A percentile compares a stretch with the other conserved stretches of the same genome.
Conservation (phyloP, 805 yeast genomes). For the Pichia pseudocactophila region DNA sequence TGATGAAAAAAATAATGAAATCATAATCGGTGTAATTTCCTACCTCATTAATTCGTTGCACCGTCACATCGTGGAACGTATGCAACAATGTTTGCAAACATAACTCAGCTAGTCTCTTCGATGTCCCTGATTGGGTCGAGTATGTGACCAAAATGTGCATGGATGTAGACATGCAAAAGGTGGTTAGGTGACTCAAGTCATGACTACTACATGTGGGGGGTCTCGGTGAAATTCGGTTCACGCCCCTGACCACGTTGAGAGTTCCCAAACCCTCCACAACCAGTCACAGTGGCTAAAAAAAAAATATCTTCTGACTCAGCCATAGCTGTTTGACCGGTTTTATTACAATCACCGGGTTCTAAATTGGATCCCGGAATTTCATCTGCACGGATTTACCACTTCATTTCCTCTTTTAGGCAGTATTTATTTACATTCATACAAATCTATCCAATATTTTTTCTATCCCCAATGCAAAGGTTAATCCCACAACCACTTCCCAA, state of each 20-base stretch:
- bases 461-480: conserved; percentile 44
- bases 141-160: conserved; percentile 43
- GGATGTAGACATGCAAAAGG: not conserved
- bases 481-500: conserved; percentile 47
- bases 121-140: conserved; percentile 93
- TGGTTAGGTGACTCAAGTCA: too few relatives aligned
- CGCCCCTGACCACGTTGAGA: too few relatives aligned
- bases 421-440: conserved; percentile 1
- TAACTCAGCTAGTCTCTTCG: conserved; percentile 66
- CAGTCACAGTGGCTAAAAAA: too few relatives aligned
- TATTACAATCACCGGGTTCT: too few relatives aligned
- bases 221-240: too few relatives aligned
- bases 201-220: too few relatives aligned
- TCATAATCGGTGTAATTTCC: not conserved
- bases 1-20: conserved; percentile 50
- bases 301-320: too few relatives aligned
- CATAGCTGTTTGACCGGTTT: too few relatives aligned
- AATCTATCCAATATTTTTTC: conserved; percentile 26
- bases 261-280: too few relatives aligned
- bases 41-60: not conserved
- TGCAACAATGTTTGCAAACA: conserved; percentile 19
- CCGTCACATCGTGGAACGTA: not conserved
- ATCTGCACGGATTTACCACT: too few relatives aligned
- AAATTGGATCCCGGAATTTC: too few relatives aligned
- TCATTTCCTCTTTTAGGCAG: too few relatives aligned